Base-by-base conservation (phyloP, 371 early-diverging fungal species). In the Rhizopus arrhizus region DNA sequence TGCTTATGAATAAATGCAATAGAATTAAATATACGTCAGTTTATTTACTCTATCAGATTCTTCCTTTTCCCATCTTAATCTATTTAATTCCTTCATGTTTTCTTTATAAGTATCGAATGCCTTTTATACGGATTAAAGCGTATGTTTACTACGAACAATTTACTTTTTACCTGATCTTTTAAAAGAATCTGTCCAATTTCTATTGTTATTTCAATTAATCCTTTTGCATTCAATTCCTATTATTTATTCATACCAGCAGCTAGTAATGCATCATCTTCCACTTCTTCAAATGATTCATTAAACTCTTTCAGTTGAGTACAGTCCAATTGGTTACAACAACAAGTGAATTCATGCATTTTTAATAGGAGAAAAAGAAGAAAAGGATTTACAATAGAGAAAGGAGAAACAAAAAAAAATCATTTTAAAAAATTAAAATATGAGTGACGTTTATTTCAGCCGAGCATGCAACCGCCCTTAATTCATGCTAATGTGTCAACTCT, bases 151-250 rank as follows among this genome's bases (percentile, higher is more conserved):
- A 22, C 22, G 22, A 22, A 22, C 22, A 8, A 13, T 43, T 43
- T 15, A 13, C 5, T 43, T 7, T 28, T 48, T 48, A 48, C 48
- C 22, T 48, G 48, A 48, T 61, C 61, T 47, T 57, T 13, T 53
- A 66, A 57, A 36, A 66, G 40, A 4, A 41, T 22, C 45, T 66
- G 61, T 35, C 66, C 66, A 52, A 66, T 53, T 51, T 66, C 66
- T 65, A 36, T 29, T 41, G 36, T 22, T 22, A 22, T 22, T 22
- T 22, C 22, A 22, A 2, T 22, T 22, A 22, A 22, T 2, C 22
- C 22, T 22, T 38, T 11, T 15, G 43, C 5, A 5, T 43, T 43
- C n/a, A n/a, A n/a, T 43, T 43, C 15, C 5, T 11, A n/a, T 43
- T 13, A n/a, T 43, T 13, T 43, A 2, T 43, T 43, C 7, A 2